These are phyloP conservation scores for Elsinoe arachidis DNA, from an alignment of 2,329 filamentous ascomycete genomes.

Conservation along the genomic window DNA sequence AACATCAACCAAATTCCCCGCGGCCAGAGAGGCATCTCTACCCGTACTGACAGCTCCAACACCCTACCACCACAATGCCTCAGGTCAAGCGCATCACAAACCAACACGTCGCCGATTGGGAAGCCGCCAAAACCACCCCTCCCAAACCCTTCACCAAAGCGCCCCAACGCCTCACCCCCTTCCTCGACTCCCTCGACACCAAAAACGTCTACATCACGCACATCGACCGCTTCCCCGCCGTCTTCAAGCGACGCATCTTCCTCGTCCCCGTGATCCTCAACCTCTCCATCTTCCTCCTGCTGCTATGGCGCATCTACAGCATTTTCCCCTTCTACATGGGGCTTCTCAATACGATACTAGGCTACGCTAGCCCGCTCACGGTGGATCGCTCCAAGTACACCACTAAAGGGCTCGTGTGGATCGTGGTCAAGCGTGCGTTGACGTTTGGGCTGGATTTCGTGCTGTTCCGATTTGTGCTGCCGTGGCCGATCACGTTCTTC, in stretches of 20 bases:
- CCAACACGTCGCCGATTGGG: conserved; percentile 11
- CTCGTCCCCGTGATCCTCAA: conserved; percentile 71
- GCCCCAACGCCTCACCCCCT: conserved; percentile 53
- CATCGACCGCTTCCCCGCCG: conserved; percentile 60
- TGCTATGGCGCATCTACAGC: conserved; percentile 59
- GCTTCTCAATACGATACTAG: conserved; percentile 56
- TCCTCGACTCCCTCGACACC: conserved; percentile 58
- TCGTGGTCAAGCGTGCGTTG: conserved; percentile 51
- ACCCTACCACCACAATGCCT: background rate
- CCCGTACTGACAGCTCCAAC: background rate
- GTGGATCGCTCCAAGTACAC: conserved; percentile 51
- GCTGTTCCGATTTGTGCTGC: conserved; percentile 35
- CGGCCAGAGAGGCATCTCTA: background rate
- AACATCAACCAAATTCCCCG: too few species aligned
- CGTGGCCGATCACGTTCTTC: conserved; percentile 45
- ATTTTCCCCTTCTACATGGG: conserved; percentile 65
- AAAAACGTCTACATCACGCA: conserved; percentile 76
- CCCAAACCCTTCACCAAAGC: conserved; percentile 56
- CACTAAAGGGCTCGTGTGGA: conserved; percentile 48
- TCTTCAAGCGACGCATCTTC: conserved; percentile 77
- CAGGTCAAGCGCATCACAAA: conserved; percentile 12
- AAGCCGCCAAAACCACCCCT: conserved; percentile 17
- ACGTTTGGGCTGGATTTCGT: conserved; percentile 68
- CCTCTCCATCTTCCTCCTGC: conserved; percentile 52
- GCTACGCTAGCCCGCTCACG: conserved; percentile 57